Base-by-base conservation (phyloP, 2,329 filamentous ascomycete species). In the Delphinella strobiligena region DNA sequence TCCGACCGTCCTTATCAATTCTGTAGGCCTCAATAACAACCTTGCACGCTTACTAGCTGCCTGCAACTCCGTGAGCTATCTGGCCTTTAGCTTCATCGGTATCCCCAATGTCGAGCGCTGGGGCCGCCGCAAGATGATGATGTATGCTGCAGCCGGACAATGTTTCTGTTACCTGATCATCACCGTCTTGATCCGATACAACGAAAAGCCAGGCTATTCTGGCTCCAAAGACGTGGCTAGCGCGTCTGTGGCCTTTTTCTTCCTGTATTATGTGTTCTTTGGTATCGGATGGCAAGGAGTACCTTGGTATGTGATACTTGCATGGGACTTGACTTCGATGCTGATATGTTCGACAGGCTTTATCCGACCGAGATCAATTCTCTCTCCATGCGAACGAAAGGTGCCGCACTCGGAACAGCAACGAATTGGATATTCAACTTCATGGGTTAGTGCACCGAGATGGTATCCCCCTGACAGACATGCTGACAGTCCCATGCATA, bases 81-180 rank as follows among this genome's bases (percentile, higher is more conserved):
- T 71, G 1, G 50, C 71, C 19, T 69, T 68, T 50, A 62, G 63
- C 1, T 51, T 62, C 9, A 61, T 69, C 27, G 64, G 61, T 1
- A 66, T 71, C 10, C 59, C 62, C 0, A 61, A 66, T 37, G 62
- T 72, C 19, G 69, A 73, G 45, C 54, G 61, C 50, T 67, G 68
- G 46, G 74, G 74, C 14, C 66, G 74, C 4, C 61, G 74, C 7
- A 75, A 74, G 50, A 61, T 78, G 54, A 72, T 78, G 66, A 66
- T 78, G 52, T 75, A 68, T 49, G 67, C 69, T 1, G 66, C 69
- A 0, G 59, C 62, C 2, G 69, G 70, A 1, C 71, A 74, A 53
- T 64, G 60, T 41, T 56, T 71, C 37, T 72, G 66, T 46, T 74
- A 70, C 44, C 44, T 66, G 5, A 55, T 70, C 45, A 72, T 74